Evolutionary conservation across 352 stramenopile genomes (phyloP), one percentile per base, ranked within the genome.

Genomic region (Globisporangium paroecandrum): DNA sequence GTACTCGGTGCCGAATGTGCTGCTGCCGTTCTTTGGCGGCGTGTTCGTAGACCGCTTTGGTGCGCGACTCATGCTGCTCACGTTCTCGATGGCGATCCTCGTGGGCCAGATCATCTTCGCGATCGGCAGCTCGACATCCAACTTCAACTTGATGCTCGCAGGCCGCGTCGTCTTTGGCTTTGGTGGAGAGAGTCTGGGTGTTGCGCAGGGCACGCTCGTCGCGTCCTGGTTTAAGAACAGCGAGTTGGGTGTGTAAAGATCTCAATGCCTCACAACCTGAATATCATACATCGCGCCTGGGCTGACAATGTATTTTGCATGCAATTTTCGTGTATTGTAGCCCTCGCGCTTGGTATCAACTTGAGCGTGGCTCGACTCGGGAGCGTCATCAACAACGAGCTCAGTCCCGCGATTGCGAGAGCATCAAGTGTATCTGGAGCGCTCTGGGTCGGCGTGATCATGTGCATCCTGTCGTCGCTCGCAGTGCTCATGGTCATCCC

Each of bases 151-250:
- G 53, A 94, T 97, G 77, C 82, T 93, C 66, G 74, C 85, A 20
- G 95, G 95, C 12, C 78, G 95, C 41, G 81, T 97, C 54, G 58
- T 98, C 22, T 98, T 97, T 75, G 95, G 95, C 22, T 88, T 98
- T 55, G 95, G 94, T 57, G 94, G 90, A 32, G 95, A 98, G 68
- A 97, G 82, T 43, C 75, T 98, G 7, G 90, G 81, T 55, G 95
- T 98, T 9, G 92, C 90, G 9, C 87, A 97, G 64, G 92, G 85
- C 20, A 97, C 93, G 6, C 81, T 98, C 6, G 77, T 98, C 2
- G 90, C 90, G 2, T 88, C 89, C 9, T 98, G 95, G 95, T 98
- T 98, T 73, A 89, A 93, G 64, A 95, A 95, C 64, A 97, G 83
- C 68, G 93, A 98, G 55, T 70, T 98, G 0, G 80, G 81, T 89